Evolutionary conservation across 805 yeast genomes (phyloP).

Genomic region (Wickerhamiella cacticola): DNA sequence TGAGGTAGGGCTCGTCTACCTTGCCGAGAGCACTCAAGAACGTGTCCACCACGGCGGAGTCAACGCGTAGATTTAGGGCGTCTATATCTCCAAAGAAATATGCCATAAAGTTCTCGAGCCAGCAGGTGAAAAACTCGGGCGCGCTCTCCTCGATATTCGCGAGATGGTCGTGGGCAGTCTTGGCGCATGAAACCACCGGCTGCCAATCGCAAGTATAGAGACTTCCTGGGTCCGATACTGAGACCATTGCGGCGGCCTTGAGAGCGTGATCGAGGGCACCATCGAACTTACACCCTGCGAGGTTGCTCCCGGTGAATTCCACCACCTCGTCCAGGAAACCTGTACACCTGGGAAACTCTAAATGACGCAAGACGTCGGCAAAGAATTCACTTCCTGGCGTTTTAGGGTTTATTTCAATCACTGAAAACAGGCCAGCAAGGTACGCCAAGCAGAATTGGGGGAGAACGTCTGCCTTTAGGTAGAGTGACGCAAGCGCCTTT

Average conservation of each 20-base stretch:
- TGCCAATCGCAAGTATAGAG: neutral
- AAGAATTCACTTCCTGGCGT: neutral
- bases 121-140: neutral
- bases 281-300: neutral
- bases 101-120: neutral
- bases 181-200: neutral
- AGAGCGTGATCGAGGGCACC: neutral
- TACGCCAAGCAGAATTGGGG: conserved; percentile 5
- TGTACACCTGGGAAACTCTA: neutral
- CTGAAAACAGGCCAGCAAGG: neutral
- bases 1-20: neutral
- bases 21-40: neutral
- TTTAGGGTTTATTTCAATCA: neutral
- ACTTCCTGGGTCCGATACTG: conserved; percentile 6
- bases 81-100: too few species aligned
- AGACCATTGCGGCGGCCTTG: neutral
- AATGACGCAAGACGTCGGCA: neutral
- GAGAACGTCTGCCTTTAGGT: neutral
- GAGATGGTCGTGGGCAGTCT: neutral
- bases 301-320: neutral
- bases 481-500: neutral
- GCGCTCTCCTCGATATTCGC: neutral
- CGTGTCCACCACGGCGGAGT: neutral
- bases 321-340: neutral
- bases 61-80: neutral